Conservation (phyloP, 495 filamentous ascomycete genomes). For the Amniculicola lignicola region DNA sequence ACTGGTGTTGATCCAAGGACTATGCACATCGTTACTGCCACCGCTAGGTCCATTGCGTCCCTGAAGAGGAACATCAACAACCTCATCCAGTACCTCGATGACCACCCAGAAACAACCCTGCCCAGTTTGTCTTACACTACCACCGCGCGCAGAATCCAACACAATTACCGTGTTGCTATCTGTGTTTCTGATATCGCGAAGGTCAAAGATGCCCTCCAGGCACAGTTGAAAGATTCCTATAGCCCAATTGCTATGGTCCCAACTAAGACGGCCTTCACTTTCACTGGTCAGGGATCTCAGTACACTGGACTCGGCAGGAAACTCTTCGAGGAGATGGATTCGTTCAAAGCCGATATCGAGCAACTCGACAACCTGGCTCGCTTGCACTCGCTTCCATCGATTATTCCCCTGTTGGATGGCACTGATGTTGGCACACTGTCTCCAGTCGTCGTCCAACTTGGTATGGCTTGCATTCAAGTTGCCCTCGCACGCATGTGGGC, state of each 20-base stretch:
- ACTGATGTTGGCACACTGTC: conserved; percentile 59
- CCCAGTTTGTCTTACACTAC: conserved; percentile 45
- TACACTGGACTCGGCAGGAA: conserved; percentile 69
- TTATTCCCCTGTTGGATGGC: conserved; percentile 65
- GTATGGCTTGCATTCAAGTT: conserved; percentile 77
- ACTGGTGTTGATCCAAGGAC: conserved; percentile 54
- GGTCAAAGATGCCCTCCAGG: conserved; percentile 41
- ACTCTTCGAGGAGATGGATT: conserved; percentile 59
- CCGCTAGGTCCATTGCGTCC: conserved; percentile 53
- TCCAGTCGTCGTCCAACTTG: conserved; percentile 74
- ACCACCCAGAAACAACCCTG: conserved; percentile 47
- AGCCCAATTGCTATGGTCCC: conserved; percentile 46
- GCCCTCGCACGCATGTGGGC: conserved; percentile 77
- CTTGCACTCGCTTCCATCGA: conserved; percentile 67
- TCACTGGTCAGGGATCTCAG: conserved; percentile 53
- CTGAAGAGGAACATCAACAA: conserved; percentile 55
- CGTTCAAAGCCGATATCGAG: conserved; percentile 69
- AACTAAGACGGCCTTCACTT: conserved; percentile 51
- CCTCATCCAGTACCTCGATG: conserved; percentile 51
- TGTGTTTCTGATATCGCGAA: conserved; percentile 41
- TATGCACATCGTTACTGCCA: conserved; percentile 51
- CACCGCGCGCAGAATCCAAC: conserved; percentile 47
- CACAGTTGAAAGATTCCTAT: conserved; percentile 45
- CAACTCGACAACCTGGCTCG: conserved; percentile 66
- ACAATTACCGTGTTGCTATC: conserved; percentile 47